Evolutionary conservation across 2,329 filamentous ascomycete species (phyloP).

Genomic region (Monosporascus sp.): DNA sequence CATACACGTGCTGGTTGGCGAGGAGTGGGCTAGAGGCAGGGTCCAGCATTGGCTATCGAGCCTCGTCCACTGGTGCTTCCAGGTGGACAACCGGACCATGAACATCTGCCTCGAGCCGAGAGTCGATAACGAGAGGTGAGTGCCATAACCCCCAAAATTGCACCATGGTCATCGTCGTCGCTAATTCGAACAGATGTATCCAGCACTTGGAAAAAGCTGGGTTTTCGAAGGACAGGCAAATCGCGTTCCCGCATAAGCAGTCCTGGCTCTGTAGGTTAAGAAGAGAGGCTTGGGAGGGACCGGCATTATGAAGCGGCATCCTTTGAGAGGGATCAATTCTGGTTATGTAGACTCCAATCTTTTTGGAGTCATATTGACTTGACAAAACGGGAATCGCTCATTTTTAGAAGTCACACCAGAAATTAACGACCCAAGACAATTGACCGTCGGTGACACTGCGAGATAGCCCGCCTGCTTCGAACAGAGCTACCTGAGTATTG

Average conservation of each 20-base stretch:
- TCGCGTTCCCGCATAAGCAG: constrained; percentile 89
- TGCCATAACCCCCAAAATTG: not conserved
- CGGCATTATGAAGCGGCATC: constrained; percentile 37
- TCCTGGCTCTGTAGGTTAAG: constrained; percentile 77
- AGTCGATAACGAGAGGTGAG: constrained; percentile 84
- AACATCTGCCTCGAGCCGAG: constrained; percentile 82
- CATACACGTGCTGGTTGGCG: constrained; percentile 82
- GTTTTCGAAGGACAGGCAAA: constrained; percentile 81
- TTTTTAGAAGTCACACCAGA: too few relatives aligned
- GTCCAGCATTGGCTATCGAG: constrained; percentile 79
- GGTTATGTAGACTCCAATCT: too few relatives aligned
- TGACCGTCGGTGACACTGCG: too few relatives aligned
- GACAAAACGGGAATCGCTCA: too few relatives aligned
- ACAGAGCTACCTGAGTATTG: too few relatives aligned
- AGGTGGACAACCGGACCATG: constrained; percentile 74
- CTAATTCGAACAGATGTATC: constrained; percentile 49
- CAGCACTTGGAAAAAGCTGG: constrained; percentile 66
- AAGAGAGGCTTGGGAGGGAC: constrained; percentile 74
- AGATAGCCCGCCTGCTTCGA: too few relatives aligned
- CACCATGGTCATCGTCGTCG: constrained; percentile 2
- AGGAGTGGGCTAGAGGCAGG: constrained; percentile 83
- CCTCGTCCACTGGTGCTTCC: constrained; percentile 79
- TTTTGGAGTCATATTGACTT: too few relatives aligned
- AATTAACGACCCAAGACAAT: too few relatives aligned
- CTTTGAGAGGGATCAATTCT: too few relatives aligned